Percentiles rank a stretch among this genome's conserved stretches.
Evolutionary conservation across 2,329 filamentous ascomycete species (phyloP).

Genomic region (Exophiala calicioides): DNA sequence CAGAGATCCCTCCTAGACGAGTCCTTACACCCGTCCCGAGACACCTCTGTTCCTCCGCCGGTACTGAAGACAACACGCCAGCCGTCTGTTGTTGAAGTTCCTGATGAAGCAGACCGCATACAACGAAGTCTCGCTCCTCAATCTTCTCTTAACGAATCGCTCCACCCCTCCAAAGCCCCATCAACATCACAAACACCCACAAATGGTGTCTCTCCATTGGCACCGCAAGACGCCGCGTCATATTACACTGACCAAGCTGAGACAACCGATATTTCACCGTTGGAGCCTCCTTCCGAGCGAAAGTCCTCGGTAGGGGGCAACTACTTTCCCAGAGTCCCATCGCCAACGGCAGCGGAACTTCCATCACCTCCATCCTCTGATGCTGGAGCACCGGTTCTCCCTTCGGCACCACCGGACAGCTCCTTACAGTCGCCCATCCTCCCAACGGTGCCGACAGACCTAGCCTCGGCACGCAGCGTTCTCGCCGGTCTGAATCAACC

Average conservation of each 20-base stretch:
- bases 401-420: constrained; percentile 29
- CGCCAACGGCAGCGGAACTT: constrained; percentile 37
- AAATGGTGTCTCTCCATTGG: constrained; percentile 28
- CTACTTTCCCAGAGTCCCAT: constrained; percentile 58
- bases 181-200: constrained; percentile 15
- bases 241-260: constrained; percentile 41
- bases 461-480: constrained; percentile 12
- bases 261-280: constrained; percentile 54
- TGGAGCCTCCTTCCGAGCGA: constrained; percentile 48
- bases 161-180: constrained; percentile 44
- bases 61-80: constrained; percentile 35
- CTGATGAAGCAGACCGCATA: constrained; percentile 57
- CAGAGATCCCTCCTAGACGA: constrained; percentile 52
- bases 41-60: constrained; percentile 42
- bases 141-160: constrained; percentile 52
- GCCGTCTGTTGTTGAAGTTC: constrained; percentile 61
- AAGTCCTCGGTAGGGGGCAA: constrained; percentile 56
- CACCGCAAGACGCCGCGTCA: constrained; percentile 30
- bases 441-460: constrained; percentile 16
- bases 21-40: constrained; percentile 52
- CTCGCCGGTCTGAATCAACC: constrained; percentile 18
- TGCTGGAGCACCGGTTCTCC: constrained; percentile 28
- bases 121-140: constrained; percentile 47
- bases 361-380: constrained; percentile 33
- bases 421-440: constrained; percentile 5